A percentile compares a stretch with the other conserved stretches of the same genome.
These are phyloP conservation scores for Trapa incisa DNA, from an alignment of 345 rosid species.

Conservation along the genomic window DNA sequence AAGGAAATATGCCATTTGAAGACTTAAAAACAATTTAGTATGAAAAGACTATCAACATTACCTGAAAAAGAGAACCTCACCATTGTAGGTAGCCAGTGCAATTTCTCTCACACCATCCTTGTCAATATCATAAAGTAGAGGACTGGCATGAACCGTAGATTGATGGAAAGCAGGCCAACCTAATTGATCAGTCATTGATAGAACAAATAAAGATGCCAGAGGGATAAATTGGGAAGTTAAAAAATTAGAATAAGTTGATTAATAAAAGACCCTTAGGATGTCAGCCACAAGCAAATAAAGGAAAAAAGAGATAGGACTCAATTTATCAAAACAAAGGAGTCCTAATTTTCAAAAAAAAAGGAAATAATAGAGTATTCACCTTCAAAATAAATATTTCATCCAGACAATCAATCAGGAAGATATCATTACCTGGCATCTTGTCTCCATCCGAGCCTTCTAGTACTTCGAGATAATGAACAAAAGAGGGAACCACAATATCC, in stretches of 20 bases:
- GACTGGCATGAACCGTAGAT: slow-evolving; percentile 95
- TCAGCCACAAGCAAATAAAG: neutral
- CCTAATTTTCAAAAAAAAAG: too few species aligned
- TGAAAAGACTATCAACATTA: slow-evolving; percentile 13
- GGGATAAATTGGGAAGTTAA: neutral
- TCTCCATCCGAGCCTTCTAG: slow-evolving; percentile 99
- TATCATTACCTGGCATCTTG: slow-evolving; percentile 74
- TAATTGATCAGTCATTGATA: slow-evolving; percentile 16
- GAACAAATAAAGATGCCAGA: neutral
- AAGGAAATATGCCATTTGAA: neutral
- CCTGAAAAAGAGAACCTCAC: slow-evolving; percentile 94
- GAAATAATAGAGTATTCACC: neutral
- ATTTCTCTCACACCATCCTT: slow-evolving; percentile 96
- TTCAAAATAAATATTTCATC: neutral
- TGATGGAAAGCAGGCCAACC: slow-evolving; percentile 99
- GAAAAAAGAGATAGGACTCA: neutral
- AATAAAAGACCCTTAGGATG: neutral
- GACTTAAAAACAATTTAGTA: neutral
- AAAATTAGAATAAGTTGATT: neutral
- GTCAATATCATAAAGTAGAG: slow-evolving; percentile 87
- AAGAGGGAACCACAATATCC: slow-evolving; percentile 91
- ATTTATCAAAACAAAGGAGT: neutral
- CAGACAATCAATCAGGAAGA: neutral
- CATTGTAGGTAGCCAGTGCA: slow-evolving; percentile 91
- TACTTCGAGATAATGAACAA: slow-evolving; percentile 96